Conservation (phyloP, 257 asterid species). For the Solanum rostratum region DNA sequence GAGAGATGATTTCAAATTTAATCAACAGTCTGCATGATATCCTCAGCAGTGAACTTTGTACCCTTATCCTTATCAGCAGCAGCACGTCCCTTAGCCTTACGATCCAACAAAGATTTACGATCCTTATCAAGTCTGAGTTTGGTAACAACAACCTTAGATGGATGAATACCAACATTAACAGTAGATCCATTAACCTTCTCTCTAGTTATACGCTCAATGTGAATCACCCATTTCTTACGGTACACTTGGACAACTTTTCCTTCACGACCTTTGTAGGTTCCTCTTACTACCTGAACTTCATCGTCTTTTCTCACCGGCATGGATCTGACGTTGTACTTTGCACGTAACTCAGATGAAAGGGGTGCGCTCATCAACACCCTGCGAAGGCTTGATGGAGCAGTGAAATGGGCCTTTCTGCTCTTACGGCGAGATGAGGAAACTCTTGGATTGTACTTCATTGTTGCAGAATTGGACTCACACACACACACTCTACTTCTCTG, state of each 20-base stretch:
- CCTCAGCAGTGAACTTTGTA: slow-evolving; percentile 55
- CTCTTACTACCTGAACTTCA: slow-evolving; percentile 68
- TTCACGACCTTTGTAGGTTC: slow-evolving; percentile 68
- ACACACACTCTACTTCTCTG: background rate
- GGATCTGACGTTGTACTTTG: slow-evolving; percentile 61
- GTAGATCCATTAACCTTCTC: slow-evolving; percentile 76
- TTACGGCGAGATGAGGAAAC: slow-evolving; percentile 68
- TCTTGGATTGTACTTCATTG: slow-evolving; percentile 63
- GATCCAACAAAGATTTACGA: slow-evolving; percentile 48
- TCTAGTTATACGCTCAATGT: slow-evolving; percentile 60
- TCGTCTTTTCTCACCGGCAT: slow-evolving; percentile 75
- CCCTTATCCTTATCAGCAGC: slow-evolving; percentile 70
- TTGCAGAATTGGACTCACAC: slow-evolving; percentile 4
- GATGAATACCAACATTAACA: slow-evolving; percentile 60
- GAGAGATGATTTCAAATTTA: background rate
- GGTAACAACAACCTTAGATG: slow-evolving; percentile 51
- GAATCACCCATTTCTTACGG: slow-evolving; percentile 73
- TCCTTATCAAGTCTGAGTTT: slow-evolving; percentile 68
- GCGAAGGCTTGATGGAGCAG: slow-evolving; percentile 68
- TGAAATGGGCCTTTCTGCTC: slow-evolving; percentile 71
- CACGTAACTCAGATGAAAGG: slow-evolving; percentile 41
- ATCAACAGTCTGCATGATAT: slow-evolving; percentile 57
- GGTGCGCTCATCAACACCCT: slow-evolving; percentile 70
- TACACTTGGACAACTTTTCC: slow-evolving; percentile 60
- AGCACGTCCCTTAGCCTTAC: slow-evolving; percentile 69